A percentile compares a stretch with the other conserved stretches of the same genome.
Evolutionary conservation across 768 basidiomycete genomes (phyloP).

Genomic region (Galerina marginata): DNA sequence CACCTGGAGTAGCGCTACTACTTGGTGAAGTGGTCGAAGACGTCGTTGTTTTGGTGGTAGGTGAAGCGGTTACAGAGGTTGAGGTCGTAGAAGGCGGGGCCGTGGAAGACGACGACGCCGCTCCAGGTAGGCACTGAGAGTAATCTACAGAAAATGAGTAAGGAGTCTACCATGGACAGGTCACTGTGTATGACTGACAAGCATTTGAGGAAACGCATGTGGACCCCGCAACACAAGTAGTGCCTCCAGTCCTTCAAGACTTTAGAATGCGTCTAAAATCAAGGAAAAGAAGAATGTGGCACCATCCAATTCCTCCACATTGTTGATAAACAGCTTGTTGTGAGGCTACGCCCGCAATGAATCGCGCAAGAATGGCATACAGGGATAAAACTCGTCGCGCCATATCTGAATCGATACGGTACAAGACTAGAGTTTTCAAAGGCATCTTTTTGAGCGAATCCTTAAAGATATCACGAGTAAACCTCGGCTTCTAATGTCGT

Average conservation of each 20-base stretch:
- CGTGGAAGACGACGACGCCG: constrained; percentile 30
- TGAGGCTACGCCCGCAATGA: constrained; percentile 32
- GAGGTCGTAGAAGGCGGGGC: constrained; percentile 28
- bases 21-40: constrained; percentile 24
- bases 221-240: constrained; percentile 50
- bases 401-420: constrained; percentile 8
- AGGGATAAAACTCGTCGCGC: constrained; percentile 17
- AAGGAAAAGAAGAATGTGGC: neutral
- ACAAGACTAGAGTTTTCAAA: neutral
- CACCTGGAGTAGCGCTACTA: constrained; percentile 22
- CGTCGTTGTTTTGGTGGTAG: constrained; percentile 31
- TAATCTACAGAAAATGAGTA: constrained; percentile 39
- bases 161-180: too few species aligned
- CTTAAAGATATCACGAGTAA: constrained; percentile 22
- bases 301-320: constrained; percentile 60
- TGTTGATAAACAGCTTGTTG: constrained; percentile 50
- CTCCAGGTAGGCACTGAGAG: constrained; percentile 54
- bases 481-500: constrained; percentile 20
- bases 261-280: neutral
- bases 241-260: constrained; percentile 49
- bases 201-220: constrained; percentile 50
- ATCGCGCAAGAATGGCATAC: constrained; percentile 23
- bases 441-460: neutral
- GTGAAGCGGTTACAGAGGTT: constrained; percentile 19
- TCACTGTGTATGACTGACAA: constrained; percentile 35